These are phyloP conservation scores for Isoetes taiwanensis DNA, from an alignment of 75 land plant genomes.

Conservation along the genomic window DNA sequence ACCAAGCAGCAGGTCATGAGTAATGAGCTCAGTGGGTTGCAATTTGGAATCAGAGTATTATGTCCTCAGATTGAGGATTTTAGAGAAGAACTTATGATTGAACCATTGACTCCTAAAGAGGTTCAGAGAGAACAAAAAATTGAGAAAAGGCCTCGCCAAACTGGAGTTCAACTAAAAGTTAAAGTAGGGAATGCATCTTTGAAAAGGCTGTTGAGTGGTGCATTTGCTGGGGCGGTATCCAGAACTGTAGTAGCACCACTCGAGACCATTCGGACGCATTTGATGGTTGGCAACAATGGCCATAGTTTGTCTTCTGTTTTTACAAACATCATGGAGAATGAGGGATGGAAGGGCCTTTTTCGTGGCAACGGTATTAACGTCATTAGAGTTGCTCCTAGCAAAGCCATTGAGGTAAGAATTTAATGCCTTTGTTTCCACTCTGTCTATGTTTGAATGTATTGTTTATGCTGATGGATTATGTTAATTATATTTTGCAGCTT, in stretches of 20 bases:
- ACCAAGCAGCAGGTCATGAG: too few relatives aligned
- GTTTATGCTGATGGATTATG: not conserved
- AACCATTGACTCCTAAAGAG: too few relatives aligned
- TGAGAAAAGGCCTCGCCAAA: too few relatives aligned
- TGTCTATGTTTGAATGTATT: not conserved
- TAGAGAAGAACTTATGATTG: too few relatives aligned
- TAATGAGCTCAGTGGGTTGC: too few relatives aligned
- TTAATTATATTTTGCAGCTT: constrained; percentile 37
- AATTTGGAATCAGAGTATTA: too few relatives aligned
- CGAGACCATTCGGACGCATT: constrained; percentile 92
- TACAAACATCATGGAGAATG: constrained; percentile 55
- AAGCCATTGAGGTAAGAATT: constrained; percentile 83
- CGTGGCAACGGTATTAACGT: constrained; percentile 94
- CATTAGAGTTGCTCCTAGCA: constrained; percentile 93
- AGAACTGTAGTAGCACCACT: constrained; percentile 90
- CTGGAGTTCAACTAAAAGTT: too few relatives aligned
- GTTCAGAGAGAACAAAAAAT: too few relatives aligned
- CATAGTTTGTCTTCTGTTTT: constrained; percentile 53
- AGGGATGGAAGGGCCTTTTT: constrained; percentile 93
- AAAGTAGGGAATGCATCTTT: constrained; percentile 60
- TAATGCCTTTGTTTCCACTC: not conserved
- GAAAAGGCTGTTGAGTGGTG: constrained; percentile 83
- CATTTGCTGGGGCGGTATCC: constrained; percentile 78
- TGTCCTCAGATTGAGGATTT: too few relatives aligned
- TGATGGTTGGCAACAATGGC: constrained; percentile 89